phyloP scores from a whole-genome alignment of 176 grass and related monocot species.

The Bonia amplexicaulis region DNA sequence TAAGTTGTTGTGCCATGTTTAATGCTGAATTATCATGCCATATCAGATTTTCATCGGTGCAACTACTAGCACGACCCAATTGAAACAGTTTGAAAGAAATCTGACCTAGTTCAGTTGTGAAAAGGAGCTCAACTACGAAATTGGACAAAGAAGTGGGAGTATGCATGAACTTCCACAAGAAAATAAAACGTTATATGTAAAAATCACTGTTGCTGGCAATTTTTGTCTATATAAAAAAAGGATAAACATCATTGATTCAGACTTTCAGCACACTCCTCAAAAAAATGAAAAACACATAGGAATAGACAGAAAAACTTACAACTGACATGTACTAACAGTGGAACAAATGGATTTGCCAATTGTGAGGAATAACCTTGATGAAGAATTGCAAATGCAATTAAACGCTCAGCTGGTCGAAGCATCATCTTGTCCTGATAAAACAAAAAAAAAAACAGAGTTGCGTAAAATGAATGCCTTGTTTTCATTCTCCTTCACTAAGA shows the following conservation, averaged over 20 bases:
- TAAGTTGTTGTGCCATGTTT: background rate
- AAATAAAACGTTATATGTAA: background rate
- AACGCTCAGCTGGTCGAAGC: constrained; percentile 71
- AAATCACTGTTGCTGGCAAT: background rate
- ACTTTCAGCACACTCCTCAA: constrained; percentile 1
- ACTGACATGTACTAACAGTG: constrained; percentile 79
- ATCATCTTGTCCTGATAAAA: constrained; percentile 73
- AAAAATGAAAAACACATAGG: constrained; percentile 13
- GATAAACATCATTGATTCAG: background rate
- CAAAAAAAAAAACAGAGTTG: background rate
- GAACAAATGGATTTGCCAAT: constrained; percentile 73
- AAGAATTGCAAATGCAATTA: constrained; percentile 85
- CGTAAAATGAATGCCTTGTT: background rate
- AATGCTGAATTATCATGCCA: background rate
- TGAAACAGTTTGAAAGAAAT: background rate
- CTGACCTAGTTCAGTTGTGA: background rate
- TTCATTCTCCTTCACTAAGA: background rate
- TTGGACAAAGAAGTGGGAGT: background rate
- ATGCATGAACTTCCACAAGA: background rate
- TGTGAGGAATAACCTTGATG: constrained; percentile 63
- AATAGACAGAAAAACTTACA: background rate
- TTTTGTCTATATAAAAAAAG: background rate
- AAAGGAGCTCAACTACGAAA: background rate
- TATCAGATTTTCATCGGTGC: background rate
- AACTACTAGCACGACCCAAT: background rate